Base-by-base conservation (phyloP, 2,329 filamentous ascomycete genomes). In the Diaporthe aspalathi region DNA sequence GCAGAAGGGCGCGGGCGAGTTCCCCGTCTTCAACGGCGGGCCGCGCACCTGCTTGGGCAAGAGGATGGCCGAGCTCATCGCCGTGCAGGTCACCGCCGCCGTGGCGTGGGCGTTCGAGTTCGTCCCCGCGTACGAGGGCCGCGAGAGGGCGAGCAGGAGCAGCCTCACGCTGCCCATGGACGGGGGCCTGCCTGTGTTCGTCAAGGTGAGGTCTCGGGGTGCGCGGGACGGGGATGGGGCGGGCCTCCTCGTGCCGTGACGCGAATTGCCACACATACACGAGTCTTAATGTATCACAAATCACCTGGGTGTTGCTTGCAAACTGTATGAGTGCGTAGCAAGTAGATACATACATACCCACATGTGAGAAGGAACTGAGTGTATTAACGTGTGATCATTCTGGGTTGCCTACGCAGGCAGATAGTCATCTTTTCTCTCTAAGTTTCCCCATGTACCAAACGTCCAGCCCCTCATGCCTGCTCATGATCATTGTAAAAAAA, bases 161-260 rank as follows among this genome's bases (percentile, higher is more conserved):
- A 91, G 89, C 74, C 79, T 92, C 62, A 92, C 90, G 4, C 76
- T 92, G 74, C 90, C 90, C 0, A 91, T 91, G 89, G 83, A 89
- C 67, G 88, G 84, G 2, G 90, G 90, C 0, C 77, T 92, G 72
- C 89, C 88, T 6, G 84, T 84, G 66, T 76, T 76, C 69, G 80
- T 85, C 16, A 80, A 75, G 68, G 63, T 70, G 53, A 74, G 77
- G 53, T 65, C 38, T 47, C 49, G 62, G n/a, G 70, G 50, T 1
- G 68, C 32, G 38, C 54, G 22, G n/a, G 56, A 60, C 7, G 67
- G 35, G 1, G 47, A 50, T 3, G 56, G 45, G 8, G 56, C 2
- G 35, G 35, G 9, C 9, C 12, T 50, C 9, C 12, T 50, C 4
- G 66, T 40, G 35, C 16, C 43, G 16, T 68, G 43, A 50, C 20